These are phyloP conservation scores for Penicillium brevicompactum DNA, from an alignment of 2,329 filamentous ascomycete species.

Conservation along the genomic window DNA sequence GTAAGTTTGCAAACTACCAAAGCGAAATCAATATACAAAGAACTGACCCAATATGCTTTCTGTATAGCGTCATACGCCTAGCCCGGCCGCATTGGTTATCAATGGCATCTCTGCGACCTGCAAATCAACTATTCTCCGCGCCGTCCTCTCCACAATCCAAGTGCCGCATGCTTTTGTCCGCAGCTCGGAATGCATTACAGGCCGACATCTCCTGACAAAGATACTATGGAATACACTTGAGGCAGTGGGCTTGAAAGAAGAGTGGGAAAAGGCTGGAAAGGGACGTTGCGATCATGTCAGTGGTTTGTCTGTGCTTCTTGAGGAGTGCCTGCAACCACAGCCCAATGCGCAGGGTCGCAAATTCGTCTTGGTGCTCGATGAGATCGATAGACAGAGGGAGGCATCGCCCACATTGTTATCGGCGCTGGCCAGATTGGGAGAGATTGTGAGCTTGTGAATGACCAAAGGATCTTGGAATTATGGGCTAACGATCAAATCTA, in stretches of 20 bases:
- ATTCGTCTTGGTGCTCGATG: slow-evolving; percentile 85
- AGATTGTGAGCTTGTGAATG: slow-evolving; percentile 62
- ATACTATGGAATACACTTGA: slow-evolving; percentile 45
- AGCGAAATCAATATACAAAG: not conserved
- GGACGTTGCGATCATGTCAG: slow-evolving; percentile 79
- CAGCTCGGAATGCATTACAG: slow-evolving; percentile 49
- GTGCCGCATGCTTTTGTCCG: slow-evolving; percentile 46
- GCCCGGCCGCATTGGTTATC: slow-evolving; percentile 72
- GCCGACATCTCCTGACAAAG: slow-evolving; percentile 49
- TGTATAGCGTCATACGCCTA: slow-evolving; percentile 55
- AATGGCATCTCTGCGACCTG: slow-evolving; percentile 87
- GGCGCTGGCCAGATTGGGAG: slow-evolving; percentile 77
- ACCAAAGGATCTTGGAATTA: not conserved
- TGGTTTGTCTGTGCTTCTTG: slow-evolving; percentile 72
- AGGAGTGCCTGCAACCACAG: slow-evolving; percentile 38
- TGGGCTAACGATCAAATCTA: slow-evolving; percentile 37
- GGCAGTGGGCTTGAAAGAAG: slow-evolving; percentile 37
- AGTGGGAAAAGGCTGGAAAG: slow-evolving; percentile 51
- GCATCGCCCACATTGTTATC: slow-evolving; percentile 76
- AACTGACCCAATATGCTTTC: not conserved
- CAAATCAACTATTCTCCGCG: slow-evolving; percentile 71
- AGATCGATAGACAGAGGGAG: slow-evolving; percentile 81
- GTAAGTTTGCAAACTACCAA: slow-evolving; percentile 30
- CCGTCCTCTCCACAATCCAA: slow-evolving; percentile 64
- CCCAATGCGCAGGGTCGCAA: slow-evolving; percentile 47